Conservation (phyloP, 106 monocot genomes). For the Phalaenopsis aphrodite region DNA sequence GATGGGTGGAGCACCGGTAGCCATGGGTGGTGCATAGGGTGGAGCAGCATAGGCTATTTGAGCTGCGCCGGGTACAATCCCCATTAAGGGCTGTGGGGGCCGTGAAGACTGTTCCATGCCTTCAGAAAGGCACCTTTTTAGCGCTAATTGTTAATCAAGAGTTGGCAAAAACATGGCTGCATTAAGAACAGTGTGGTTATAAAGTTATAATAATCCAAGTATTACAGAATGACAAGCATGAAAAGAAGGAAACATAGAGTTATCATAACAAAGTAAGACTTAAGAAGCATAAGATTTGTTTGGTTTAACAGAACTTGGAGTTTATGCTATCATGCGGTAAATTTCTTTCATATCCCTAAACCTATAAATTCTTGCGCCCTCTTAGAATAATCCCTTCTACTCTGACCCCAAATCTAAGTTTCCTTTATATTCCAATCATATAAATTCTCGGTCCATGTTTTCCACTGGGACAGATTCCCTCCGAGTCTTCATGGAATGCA, state of each 20-base stretch:
- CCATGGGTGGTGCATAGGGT: slow-evolving; percentile 14
- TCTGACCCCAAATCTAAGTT: too few species aligned
- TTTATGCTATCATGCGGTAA: too few species aligned
- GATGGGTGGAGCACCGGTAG: slow-evolving; percentile 13
- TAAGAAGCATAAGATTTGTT: too few species aligned
- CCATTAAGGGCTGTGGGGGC: slow-evolving; percentile 12
- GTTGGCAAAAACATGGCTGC: background rate
- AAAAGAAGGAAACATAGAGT: background rate
- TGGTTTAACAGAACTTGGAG: too few species aligned
- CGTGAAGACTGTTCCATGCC: slow-evolving; percentile 22
- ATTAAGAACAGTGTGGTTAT: background rate
- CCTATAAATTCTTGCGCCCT: too few species aligned
- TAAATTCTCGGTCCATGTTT: too few species aligned
- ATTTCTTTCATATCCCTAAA: too few species aligned
- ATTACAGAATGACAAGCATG: background rate
- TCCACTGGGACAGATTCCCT: too few species aligned
- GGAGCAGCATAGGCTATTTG: slow-evolving; percentile 24
- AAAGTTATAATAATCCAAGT: background rate
- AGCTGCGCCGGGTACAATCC: slow-evolving; percentile 12
- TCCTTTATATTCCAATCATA: too few species aligned
- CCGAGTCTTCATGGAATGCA: too few species aligned
- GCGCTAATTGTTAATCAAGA: background rate
- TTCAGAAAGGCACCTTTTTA: background rate
- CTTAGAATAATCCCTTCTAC: too few species aligned
- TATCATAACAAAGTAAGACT: too few species aligned